These are phyloP conservation scores for Clausena lansium DNA, from an alignment of 345 rosid genomes.

Conservation along the genomic window DNA sequence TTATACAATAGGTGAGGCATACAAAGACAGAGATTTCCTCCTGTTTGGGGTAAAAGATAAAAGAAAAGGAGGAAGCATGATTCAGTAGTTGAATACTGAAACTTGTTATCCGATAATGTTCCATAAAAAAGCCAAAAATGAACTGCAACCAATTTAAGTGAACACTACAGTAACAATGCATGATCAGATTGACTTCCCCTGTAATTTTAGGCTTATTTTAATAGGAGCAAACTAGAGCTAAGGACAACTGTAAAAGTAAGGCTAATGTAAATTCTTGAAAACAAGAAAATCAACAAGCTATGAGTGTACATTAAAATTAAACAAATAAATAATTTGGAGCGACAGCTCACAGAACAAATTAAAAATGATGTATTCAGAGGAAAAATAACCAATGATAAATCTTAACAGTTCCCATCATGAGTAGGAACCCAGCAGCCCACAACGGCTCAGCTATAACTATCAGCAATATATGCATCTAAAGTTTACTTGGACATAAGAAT, in stretches of 20 bases:
- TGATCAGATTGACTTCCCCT: background rate
- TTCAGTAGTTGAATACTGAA: too few relatives aligned
- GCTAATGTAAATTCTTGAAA: conserved; percentile 1
- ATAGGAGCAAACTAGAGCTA: background rate
- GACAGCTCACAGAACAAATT: background rate
- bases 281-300: background rate
- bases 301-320: background rate
- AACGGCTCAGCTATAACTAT: background rate
- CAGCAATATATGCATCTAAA: background rate
- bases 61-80: too few relatives aligned
- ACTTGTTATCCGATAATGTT: background rate
- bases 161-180: background rate
- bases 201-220: background rate
- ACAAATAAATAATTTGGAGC: background rate
- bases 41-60: too few relatives aligned
- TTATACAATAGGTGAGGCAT: background rate
- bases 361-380: background rate
- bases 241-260: background rate
- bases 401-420: background rate
- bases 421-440: background rate
- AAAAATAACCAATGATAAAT: background rate
- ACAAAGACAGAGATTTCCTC: background rate
- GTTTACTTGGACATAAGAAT: background rate
- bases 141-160: background rate
- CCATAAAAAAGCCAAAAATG: background rate